Base-by-base conservation (phyloP, 1,284 basidiomycete species). In the Leccinum pachyderme region DNA sequence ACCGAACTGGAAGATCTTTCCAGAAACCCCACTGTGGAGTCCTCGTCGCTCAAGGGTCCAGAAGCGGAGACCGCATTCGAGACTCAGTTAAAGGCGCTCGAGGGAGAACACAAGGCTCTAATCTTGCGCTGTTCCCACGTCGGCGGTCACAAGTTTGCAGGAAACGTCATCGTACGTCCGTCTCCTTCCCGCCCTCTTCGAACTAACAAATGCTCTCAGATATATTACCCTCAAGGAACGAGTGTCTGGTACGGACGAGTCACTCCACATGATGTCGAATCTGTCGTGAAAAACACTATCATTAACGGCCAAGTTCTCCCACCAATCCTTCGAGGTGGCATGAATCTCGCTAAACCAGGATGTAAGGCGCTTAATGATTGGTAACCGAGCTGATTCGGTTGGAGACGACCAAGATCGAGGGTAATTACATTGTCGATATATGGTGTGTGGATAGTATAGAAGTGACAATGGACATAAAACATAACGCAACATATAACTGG, bases 161-260 rank as follows among this genome's bases (percentile, higher is more conserved):
- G 95, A 27, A 95, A 96, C 66, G 89, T 93, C 64, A 87, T 95
- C 56, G 92, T 94, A 67, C 68, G 58, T 62, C 46, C 53, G 28
- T 8, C 44, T 52, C 32, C 5, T 3, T 27, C 5, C 37, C 27
- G 49, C 15, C 27, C 6, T 13, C 41, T 41, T 22, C 13, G 39
- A 27, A 29, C 8, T 58, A 13, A 53, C 7, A 29, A 47, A 53
- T 52, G 18, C 46, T 47, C 15, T 28, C 49, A 93, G 91, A 90
- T 96, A 65, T 87, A 92, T 71, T 89, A 87, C 56, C 93, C 95
- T 0, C 83, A 86, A 54, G 94, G 94, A 15, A 81, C 86, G 27
- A 84, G 86, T 46, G 80, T 96, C 27, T 95, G 93, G 84, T 97
- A 97, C 66, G 95, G 95, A n/a, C 86, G 95, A 32, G 93, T 96